These are phyloP conservation scores for Chaetoceros tenuissimus DNA, from an alignment of 108 stramenopile species.

Conservation along the genomic window DNA sequence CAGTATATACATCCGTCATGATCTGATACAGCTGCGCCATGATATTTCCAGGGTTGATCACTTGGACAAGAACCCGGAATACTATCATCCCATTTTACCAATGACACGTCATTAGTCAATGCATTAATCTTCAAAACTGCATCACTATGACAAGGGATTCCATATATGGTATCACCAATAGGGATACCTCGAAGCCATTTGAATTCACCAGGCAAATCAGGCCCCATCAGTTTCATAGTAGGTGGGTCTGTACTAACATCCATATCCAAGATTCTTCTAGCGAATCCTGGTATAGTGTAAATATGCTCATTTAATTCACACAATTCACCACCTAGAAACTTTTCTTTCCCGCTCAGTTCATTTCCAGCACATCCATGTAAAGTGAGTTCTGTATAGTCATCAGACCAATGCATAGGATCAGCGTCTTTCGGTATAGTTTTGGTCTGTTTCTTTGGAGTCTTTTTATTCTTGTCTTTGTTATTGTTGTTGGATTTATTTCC, in stretches of 20 bases:
- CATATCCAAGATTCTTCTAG: slow-evolving; percentile 48
- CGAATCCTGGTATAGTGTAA: slow-evolving; percentile 81
- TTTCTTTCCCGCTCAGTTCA: slow-evolving; percentile 25
- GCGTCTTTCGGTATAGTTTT: background rate
- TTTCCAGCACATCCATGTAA: slow-evolving; percentile 1
- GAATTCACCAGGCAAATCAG: slow-evolving; percentile 50
- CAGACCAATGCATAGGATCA: background rate
- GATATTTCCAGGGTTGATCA: slow-evolving; percentile 70
- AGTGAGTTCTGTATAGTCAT: slow-evolving; percentile 3
- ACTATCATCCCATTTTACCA: slow-evolving; percentile 8
- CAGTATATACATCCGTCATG: slow-evolving; percentile 75
- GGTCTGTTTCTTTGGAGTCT: background rate
- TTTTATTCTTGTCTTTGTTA: background rate
- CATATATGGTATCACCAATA: slow-evolving; percentile 65
- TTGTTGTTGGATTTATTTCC: slow-evolving; percentile 7
- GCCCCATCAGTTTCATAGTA: slow-evolving; percentile 53
- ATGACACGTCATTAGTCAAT: slow-evolving; percentile 39
- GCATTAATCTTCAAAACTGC: slow-evolving; percentile 64
- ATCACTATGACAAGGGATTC: slow-evolving; percentile 79
- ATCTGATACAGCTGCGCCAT: slow-evolving; percentile 64
- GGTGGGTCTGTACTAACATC: slow-evolving; percentile 23
- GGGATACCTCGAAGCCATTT: slow-evolving; percentile 84
- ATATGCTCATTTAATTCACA: slow-evolving; percentile 56
- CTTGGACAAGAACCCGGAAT: slow-evolving; percentile 4
- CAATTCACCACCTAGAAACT: slow-evolving; percentile 68